phyloP scores from a whole-genome alignment of 208 protist genomes.

The Trypanosoma melophagium region DNA sequence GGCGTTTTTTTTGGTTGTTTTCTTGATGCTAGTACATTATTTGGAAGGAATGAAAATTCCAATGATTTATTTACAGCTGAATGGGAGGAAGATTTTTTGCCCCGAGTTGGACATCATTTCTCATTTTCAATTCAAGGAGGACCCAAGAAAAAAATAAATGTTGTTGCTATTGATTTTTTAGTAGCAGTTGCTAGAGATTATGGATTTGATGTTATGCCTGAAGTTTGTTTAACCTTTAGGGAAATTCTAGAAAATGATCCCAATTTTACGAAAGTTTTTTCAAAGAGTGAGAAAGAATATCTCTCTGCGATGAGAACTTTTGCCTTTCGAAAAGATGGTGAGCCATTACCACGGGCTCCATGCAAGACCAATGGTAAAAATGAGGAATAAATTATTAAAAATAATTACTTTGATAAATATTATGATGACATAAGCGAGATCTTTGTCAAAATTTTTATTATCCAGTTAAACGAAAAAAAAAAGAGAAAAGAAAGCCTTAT shows the following conservation, averaged over 20 bases:
- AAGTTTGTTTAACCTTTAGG: constrained; percentile 70
- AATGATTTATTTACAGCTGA: constrained; percentile 64
- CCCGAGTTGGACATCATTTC: constrained; percentile 72
- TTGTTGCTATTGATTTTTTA: constrained; percentile 82
- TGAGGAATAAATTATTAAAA: neutral
- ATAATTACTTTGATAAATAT: constrained; percentile 17
- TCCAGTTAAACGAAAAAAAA: neutral
- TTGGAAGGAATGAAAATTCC: constrained; percentile 50
- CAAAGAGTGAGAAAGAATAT: constrained; percentile 80
- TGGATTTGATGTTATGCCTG: constrained; percentile 59
- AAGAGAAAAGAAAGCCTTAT: no score
- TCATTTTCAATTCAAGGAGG: constrained; percentile 49
- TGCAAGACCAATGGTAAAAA: constrained; percentile 4
- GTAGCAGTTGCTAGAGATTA: constrained; percentile 68
- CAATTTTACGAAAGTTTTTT: constrained; percentile 67
- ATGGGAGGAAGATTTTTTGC: constrained; percentile 62
- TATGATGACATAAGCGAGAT: neutral
- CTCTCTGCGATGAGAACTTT: constrained; percentile 64
- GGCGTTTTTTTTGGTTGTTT: constrained; percentile 78
- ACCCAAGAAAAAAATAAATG: constrained; percentile 56
- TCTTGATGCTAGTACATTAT: constrained; percentile 63
- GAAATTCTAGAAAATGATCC: constrained; percentile 77
- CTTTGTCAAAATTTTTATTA: neutral
- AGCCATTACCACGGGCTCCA: constrained; percentile 31
- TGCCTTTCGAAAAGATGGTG: constrained; percentile 76